Evolutionary conservation across 2,329 filamentous ascomycete species (phyloP).

Genomic region (Ophiocordyceps sinensis): DNA sequence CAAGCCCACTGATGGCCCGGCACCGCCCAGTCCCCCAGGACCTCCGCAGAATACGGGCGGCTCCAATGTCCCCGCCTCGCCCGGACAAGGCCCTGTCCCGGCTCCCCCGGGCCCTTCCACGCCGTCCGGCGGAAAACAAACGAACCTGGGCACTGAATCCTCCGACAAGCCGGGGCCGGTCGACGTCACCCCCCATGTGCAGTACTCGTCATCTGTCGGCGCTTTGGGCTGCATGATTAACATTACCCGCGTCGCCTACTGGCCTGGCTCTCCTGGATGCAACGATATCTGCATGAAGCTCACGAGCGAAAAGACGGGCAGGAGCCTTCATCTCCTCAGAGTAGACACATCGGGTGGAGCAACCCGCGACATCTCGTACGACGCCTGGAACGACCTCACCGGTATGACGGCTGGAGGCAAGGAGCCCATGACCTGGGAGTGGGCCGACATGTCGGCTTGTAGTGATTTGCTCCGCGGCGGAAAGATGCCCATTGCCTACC

Average conservation of each 20-base stretch:
- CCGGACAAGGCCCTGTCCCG: not conserved
- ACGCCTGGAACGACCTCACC: conserved; percentile 45
- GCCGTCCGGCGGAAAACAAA: not conserved
- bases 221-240: conserved; percentile 47
- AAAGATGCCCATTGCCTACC: conserved; percentile 38
- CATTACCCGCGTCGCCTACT: conserved; percentile 47
- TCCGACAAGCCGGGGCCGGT: not conserved
- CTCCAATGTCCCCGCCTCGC: no score
- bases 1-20: no score
- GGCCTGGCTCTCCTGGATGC: conserved; percentile 37
- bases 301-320: conserved; percentile 23
- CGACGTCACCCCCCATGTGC: conserved; percentile 37
- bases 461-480: conserved; percentile 30
- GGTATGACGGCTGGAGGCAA: conserved; percentile 30
- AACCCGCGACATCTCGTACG: conserved; percentile 45
- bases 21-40: no score
- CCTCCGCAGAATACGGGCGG: no score
- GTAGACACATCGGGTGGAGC: conserved; percentile 41
- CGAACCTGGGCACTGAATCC: not conserved
- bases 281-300: conserved; percentile 42
- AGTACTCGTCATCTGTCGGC: conserved; percentile 41
- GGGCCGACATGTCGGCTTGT: conserved; percentile 33
- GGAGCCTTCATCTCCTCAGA: conserved; percentile 40
- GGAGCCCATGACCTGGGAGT: conserved; percentile 34
- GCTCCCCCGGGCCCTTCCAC: not conserved